Percentiles rank a stretch among this genome's conserved stretches.
Evolutionary conservation across 148 eudicot genomes (phyloP).

Genomic region (Suaeda aralocaspica): DNA sequence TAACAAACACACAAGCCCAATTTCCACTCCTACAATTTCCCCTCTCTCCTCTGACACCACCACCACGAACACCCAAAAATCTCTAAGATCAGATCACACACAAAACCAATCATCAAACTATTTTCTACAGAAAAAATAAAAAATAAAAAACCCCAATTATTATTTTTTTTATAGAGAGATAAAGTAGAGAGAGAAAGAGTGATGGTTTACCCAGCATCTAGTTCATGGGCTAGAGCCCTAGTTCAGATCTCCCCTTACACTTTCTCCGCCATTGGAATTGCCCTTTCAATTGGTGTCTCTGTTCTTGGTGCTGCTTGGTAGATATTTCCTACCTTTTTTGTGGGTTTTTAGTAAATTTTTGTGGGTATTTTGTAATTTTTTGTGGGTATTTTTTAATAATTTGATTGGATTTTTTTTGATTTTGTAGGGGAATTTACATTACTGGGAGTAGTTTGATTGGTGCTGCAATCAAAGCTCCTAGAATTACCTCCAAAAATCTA

Average conservation of each 20-base stretch:
- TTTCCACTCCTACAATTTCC: neutral
- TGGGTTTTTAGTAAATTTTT: constrained; percentile 2
- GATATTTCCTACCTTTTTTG: neutral
- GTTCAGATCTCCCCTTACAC: constrained; percentile 92
- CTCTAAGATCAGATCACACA: constrained; percentile 34
- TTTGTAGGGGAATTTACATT: constrained; percentile 79
- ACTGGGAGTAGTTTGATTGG: constrained; percentile 99
- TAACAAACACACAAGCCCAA: constrained; percentile 12
- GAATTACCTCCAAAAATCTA: constrained; percentile 93
- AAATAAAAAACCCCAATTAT: too few species aligned
- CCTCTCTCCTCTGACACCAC: constrained; percentile 14
- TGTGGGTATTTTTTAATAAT: neutral
- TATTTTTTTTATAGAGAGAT: too few species aligned
- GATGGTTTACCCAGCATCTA: constrained; percentile 28
- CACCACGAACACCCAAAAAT: neutral
- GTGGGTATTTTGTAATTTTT: neutral
- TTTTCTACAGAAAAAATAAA: too few species aligned
- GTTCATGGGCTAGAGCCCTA: constrained; percentile 79
- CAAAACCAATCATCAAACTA: neutral
- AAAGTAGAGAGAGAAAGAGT: neutral
- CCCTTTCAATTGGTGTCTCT: constrained; percentile 88
- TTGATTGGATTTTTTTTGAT: neutral
- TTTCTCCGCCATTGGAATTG: constrained; percentile 83
- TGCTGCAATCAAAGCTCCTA: constrained; percentile 96
- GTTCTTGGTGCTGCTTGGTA: constrained; percentile 99